Evolutionary conservation across 164 flowering plant species (phyloP).

Genomic region (Berberis vulgaris): DNA sequence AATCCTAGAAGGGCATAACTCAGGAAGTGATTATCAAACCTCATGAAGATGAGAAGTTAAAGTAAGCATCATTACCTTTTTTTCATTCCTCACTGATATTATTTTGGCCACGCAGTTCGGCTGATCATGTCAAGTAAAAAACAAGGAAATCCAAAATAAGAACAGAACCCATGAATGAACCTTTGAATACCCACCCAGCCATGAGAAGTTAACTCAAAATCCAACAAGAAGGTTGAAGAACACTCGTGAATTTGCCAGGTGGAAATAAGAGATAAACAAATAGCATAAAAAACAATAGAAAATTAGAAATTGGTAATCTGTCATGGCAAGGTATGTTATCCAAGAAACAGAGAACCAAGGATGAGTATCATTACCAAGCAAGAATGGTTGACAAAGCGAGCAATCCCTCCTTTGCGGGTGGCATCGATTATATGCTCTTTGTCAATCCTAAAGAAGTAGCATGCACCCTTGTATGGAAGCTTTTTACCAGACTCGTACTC

Average conservation of each 20-base stretch:
- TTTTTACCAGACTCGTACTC: constrained; percentile 56
- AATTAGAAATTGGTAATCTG: neutral
- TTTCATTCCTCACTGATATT: constrained; percentile 50
- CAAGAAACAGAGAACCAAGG: neutral
- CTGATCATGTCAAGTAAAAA: constrained; percentile 29
- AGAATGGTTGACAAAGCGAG: constrained; percentile 77
- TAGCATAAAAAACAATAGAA: too few relatives aligned
- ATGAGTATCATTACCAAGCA: constrained; percentile 40
- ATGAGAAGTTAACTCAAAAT: too few relatives aligned
- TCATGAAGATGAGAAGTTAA: too few relatives aligned
- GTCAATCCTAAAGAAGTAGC: constrained; percentile 70
- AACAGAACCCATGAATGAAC: neutral
- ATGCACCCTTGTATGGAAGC: constrained; percentile 59
- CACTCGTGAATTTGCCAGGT: too few relatives aligned
- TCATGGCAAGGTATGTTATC: neutral
- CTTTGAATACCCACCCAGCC: neutral
- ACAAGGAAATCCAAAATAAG: constrained; percentile 2
- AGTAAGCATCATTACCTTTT: constrained; percentile 38
- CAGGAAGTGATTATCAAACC: too few relatives aligned
- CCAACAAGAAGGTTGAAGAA: too few relatives aligned
- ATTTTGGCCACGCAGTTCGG: constrained; percentile 68
- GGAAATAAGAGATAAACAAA: too few relatives aligned
- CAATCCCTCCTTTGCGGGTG: constrained; percentile 73
- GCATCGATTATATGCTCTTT: constrained; percentile 75
- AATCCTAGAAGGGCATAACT: too few relatives aligned